A percentile compares a stretch with the other conserved stretches of the same genome.
phyloP scores from a whole-genome alignment of 2,329 filamentous ascomycete genomes.

The Fusarium caatingaense region DNA sequence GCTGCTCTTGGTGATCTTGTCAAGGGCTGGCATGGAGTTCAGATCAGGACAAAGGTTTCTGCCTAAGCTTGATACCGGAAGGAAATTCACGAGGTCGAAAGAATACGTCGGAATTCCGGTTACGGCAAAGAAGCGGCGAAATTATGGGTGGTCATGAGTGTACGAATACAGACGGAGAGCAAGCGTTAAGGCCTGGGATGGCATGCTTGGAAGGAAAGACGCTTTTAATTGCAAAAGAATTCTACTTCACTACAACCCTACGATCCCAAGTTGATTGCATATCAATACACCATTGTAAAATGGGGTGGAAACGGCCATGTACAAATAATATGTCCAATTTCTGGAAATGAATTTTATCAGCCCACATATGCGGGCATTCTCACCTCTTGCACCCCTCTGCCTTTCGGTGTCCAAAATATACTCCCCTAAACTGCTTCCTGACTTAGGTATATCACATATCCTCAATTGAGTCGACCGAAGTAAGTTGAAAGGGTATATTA shows the following conservation, averaged over 20 bases:
- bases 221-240: slow-evolving; percentile 4
- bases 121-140: background rate
- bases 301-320: background rate
- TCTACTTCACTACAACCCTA: background rate
- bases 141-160: background rate
- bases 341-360: background rate
- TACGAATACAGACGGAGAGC: slow-evolving; percentile 6
- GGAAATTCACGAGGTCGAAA: background rate
- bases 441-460: background rate
- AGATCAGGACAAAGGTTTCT: slow-evolving; percentile 75
- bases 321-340: background rate
- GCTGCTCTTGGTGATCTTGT: slow-evolving; percentile 78
- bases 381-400: background rate
- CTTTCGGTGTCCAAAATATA: background rate
- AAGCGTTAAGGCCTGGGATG: background rate
- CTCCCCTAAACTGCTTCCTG: too few species aligned
- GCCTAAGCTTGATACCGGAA: slow-evolving; percentile 24
- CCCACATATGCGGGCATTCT: background rate
- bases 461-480: background rate
- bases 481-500: slow-evolving; percentile 45
- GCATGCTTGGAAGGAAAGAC: background rate
- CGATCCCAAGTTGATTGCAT: background rate
- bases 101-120: background rate
- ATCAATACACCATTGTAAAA: background rate
- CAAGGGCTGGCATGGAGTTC: slow-evolving; percentile 84